A percentile compares a stretch with the other conserved stretches of the same genome.
These are phyloP conservation scores for Coemansia sp. DNA, from an alignment of 192 early-diverging fungal genomes.

Conservation along the genomic window DNA sequence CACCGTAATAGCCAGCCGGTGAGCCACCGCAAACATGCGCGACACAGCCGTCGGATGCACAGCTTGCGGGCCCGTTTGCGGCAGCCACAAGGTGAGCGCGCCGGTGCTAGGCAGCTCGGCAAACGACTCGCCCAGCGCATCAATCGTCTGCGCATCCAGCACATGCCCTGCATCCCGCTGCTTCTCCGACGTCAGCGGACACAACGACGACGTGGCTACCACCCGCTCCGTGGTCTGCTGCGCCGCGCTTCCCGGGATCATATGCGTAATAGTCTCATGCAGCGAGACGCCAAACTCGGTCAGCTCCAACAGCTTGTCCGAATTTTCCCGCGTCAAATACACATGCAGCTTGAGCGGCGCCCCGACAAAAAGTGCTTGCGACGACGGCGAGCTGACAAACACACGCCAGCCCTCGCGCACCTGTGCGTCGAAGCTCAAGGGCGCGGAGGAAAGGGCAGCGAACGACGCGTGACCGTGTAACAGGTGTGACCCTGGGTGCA, in stretches of 20 bases:
- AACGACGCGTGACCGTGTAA: slow-evolving; percentile 26
- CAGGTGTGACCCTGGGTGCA: not conserved
- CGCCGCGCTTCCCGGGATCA: slow-evolving; percentile 12
- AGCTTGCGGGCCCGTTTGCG: not conserved
- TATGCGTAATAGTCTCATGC: slow-evolving; percentile 25
- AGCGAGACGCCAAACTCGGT: slow-evolving; percentile 23
- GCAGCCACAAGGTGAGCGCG: slow-evolving; percentile 14
- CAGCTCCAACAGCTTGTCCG: slow-evolving; percentile 9
- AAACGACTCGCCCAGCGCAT: slow-evolving; percentile 42
- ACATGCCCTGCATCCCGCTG: not conserved
- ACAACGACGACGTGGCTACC: slow-evolving; percentile 18
- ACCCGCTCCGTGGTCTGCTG: slow-evolving; percentile 12
- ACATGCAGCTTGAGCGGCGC: slow-evolving; percentile 15
- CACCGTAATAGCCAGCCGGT: slow-evolving; percentile 19
- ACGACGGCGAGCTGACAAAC: slow-evolving; percentile 33
- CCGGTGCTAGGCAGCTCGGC: slow-evolving; percentile 25
- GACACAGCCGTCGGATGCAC: slow-evolving; percentile 39
- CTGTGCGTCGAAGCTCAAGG: slow-evolving; percentile 21
- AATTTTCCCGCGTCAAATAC: slow-evolving; percentile 16
- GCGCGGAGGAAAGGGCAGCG: slow-evolving; percentile 9
- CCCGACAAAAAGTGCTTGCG: slow-evolving; percentile 27
- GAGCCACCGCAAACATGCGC: slow-evolving; percentile 35
- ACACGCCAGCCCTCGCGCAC: slow-evolving; percentile 19
- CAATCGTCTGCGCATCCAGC: slow-evolving; percentile 32
- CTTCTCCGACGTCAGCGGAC: slow-evolving; percentile 8